Conservation (phyloP, 73 alveolate genomes). For the Tetrahymena elliotti region DNA sequence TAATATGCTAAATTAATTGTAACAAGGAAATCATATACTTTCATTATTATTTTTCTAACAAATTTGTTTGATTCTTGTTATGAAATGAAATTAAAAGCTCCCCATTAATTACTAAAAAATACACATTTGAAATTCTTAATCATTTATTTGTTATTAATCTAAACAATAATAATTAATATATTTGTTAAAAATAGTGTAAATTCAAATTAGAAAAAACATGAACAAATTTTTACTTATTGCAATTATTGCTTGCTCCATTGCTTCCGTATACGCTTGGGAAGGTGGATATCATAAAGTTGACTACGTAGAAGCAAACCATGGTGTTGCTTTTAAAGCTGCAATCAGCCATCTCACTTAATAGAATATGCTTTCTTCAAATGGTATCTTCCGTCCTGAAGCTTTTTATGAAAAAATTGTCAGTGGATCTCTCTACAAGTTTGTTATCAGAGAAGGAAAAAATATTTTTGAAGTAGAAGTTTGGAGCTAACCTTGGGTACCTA, state of each 20-base stretch:
- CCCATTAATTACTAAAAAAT: background rate
- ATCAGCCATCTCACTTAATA: background rate
- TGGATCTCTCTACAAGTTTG: background rate
- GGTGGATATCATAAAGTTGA: background rate
- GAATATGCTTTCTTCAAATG: background rate
- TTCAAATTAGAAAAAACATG: background rate
- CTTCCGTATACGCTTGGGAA: background rate
- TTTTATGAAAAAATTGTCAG: background rate
- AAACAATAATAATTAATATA: too few relatives aligned
- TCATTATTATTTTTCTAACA: background rate
- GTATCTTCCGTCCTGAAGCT: background rate
- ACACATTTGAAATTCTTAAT: background rate
- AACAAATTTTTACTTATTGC: background rate
- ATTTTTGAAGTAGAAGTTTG: background rate
- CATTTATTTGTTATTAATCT: too few relatives aligned
- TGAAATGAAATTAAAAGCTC: background rate
- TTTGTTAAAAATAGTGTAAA: too few relatives aligned
- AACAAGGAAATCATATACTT: too few relatives aligned
- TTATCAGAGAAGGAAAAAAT: background rate
- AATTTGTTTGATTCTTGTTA: background rate
- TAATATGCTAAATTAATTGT: too few relatives aligned
- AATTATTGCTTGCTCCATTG: background rate
- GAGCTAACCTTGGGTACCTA: background rate
- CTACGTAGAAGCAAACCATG: background rate
- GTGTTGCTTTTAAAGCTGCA: background rate